These are phyloP conservation scores for Stephania yunnanensis DNA, from an alignment of 164 flowering plant species.

Conservation along the genomic window DNA sequence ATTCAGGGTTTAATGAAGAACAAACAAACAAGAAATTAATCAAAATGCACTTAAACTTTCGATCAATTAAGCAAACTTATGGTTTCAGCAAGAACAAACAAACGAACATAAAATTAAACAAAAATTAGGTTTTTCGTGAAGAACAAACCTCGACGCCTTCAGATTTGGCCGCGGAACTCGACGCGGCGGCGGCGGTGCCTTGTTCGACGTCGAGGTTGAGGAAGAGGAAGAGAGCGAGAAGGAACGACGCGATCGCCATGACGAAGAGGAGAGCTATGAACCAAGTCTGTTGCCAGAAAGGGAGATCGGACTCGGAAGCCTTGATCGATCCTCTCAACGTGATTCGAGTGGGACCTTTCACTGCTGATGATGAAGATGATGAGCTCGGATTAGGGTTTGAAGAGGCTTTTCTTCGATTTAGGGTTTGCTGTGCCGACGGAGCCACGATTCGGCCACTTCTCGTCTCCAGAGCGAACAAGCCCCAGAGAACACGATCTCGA, in stretches of 20 bases:
- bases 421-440: conserved; percentile 36
- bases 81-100: too few species aligned
- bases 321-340: conserved; percentile 34
- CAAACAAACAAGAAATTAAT: too few species aligned
- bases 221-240: conserved; percentile 58
- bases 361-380: conserved; percentile 15
- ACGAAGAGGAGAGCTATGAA: conserved; percentile 53
- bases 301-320: conserved; percentile 32
- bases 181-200: conserved; percentile 32
- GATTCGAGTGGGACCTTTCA: conserved; percentile 32
- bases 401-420: conserved; percentile 36
- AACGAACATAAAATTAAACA: not conserved
- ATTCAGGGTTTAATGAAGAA: not conserved
- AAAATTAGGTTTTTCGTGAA: not conserved
- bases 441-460: conserved; percentile 42
- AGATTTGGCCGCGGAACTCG: conserved; percentile 37
- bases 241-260: conserved; percentile 73
- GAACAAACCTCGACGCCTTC: conserved; percentile 74
- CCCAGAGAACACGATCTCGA: conserved; percentile 6
- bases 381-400: conserved; percentile 19
- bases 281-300: conserved; percentile 89
- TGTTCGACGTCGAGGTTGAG: conserved; percentile 62
- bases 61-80: too few species aligned
- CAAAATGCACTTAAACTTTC: too few species aligned
- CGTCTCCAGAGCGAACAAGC: conserved; percentile 20